phyloP scores from a whole-genome alignment of 2,329 filamentous ascomycete genomes.

The Calonectria crousiana region DNA sequence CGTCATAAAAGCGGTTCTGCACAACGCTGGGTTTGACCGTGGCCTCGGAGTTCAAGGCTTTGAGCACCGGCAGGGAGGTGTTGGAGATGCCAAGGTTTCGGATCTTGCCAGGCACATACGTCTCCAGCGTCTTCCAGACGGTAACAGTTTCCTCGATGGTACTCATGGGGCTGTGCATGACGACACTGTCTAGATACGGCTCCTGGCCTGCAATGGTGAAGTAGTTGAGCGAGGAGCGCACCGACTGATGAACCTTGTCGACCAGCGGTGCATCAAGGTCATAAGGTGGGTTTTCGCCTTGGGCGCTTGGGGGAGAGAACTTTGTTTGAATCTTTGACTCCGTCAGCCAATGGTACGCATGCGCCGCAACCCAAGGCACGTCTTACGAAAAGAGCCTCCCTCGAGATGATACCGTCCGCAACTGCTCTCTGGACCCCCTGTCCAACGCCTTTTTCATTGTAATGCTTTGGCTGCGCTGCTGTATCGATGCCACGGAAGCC shows the following conservation, averaged over 20 bases:
- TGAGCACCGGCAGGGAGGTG: slow-evolving; percentile 68
- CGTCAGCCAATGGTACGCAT: background rate
- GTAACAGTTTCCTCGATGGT: slow-evolving; percentile 63
- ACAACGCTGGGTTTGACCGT: slow-evolving; percentile 67
- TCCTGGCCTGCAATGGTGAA: slow-evolving; percentile 59
- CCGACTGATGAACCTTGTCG: slow-evolving; percentile 75
- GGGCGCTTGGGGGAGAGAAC: slow-evolving; percentile 75
- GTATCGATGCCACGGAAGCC: slow-evolving; percentile 84
- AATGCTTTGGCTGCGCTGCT: slow-evolving; percentile 82
- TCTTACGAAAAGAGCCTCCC: slow-evolving; percentile 72
- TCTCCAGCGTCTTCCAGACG: slow-evolving; percentile 75
- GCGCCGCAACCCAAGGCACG: background rate
- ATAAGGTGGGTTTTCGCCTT: slow-evolving; percentile 74
- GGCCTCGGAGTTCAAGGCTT: slow-evolving; percentile 61
- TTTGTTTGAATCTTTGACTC: slow-evolving; percentile 80
- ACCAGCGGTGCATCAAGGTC: slow-evolving; percentile 67
- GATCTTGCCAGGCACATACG: slow-evolving; percentile 74
- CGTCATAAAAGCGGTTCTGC: slow-evolving; percentile 79
- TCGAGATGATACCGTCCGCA: slow-evolving; percentile 65
- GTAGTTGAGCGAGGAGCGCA: slow-evolving; percentile 75
- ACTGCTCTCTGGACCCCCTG: slow-evolving; percentile 74
- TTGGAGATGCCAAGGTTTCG: slow-evolving; percentile 83
- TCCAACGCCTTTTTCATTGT: slow-evolving; percentile 79
- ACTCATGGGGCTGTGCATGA: slow-evolving; percentile 75
- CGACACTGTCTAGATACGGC: slow-evolving; percentile 75